These are phyloP conservation scores for Gautieria morchelliformis DNA, from an alignment of 768 basidiomycete genomes.

Conservation along the genomic window DNA sequence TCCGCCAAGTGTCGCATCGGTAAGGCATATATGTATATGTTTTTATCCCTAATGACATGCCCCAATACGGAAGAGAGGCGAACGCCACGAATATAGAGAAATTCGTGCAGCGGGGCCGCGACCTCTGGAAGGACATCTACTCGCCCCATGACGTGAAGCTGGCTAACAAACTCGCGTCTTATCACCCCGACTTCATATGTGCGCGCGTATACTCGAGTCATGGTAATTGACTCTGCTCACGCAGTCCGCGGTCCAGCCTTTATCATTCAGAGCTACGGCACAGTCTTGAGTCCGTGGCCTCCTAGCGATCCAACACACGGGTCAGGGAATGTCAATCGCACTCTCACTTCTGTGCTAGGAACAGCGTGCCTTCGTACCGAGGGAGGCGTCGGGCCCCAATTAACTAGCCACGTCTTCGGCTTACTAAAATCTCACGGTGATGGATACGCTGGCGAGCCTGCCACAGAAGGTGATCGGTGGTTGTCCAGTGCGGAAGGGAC, in stretches of 20 bases:
- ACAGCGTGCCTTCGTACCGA: constrained; percentile 81
- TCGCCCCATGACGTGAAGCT: constrained; percentile 84
- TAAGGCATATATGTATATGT: constrained; percentile 21
- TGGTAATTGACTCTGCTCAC: background rate
- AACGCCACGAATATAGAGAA: constrained; percentile 57
- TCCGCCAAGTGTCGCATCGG: constrained; percentile 63
- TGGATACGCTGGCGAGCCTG: constrained; percentile 33
- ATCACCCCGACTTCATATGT: constrained; percentile 94
- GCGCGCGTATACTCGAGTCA: constrained; percentile 30
- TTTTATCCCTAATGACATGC: background rate
- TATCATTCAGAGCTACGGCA: constrained; percentile 80
- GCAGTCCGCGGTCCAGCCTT: constrained; percentile 40
- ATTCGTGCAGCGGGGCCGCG: constrained; percentile 56
- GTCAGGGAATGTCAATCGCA: constrained; percentile 65
- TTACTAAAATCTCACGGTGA: constrained; percentile 67
- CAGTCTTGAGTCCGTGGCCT: constrained; percentile 66
- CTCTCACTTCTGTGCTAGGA: constrained; percentile 76
- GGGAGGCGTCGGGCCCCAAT: constrained; percentile 75
- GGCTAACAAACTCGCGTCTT: constrained; percentile 72
- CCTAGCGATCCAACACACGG: constrained; percentile 57
- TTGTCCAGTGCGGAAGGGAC: constrained; percentile 79
- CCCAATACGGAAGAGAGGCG: constrained; percentile 37
- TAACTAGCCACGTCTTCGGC: constrained; percentile 83
- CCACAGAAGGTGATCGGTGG: constrained; percentile 67
- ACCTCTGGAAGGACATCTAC: constrained; percentile 82